Conservation (phyloP, 1,284 basidiomycete genomes). For the Ceratobasidium sp. region DNA sequence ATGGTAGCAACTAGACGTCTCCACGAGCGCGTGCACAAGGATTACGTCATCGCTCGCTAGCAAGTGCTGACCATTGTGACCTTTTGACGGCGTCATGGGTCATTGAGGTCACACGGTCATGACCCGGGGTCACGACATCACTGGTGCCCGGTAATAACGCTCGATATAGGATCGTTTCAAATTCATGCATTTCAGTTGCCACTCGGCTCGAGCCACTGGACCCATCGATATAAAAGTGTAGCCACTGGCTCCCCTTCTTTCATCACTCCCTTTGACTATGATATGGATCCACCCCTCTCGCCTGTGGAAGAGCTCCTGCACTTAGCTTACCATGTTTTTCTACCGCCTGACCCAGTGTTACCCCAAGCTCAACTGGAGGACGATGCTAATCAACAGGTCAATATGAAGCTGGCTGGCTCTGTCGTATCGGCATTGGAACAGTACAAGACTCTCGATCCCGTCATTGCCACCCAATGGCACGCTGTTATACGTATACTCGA, state of each 20-base stretch:
- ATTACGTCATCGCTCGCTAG: too few relatives aligned
- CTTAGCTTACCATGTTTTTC: slow-evolving; percentile 12
- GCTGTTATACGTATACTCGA: not conserved
- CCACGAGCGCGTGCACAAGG: too few relatives aligned
- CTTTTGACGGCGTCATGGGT: too few relatives aligned
- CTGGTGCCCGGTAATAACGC: not conserved
- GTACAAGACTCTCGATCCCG: not conserved
- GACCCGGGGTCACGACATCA: too few relatives aligned
- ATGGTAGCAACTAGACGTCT: too few relatives aligned
- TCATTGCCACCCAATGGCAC: not conserved
- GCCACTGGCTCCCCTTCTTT: not conserved
- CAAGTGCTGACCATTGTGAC: too few relatives aligned
- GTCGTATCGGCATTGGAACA: not conserved
- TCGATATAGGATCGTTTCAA: not conserved
- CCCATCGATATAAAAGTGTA: not conserved
- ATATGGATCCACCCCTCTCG: not conserved
- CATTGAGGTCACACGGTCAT: too few relatives aligned
- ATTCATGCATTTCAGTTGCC: not conserved
- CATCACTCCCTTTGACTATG: too few relatives aligned
- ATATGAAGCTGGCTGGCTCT: not conserved
- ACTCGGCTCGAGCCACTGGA: not conserved
- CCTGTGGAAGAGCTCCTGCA: not conserved
- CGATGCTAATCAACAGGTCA: not conserved
- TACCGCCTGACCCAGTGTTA: slow-evolving; percentile 11
- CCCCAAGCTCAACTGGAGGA: not conserved